Conservation (phyloP, 2,329 filamentous ascomycete species). For the Neofusicoccum ribis region DNA sequence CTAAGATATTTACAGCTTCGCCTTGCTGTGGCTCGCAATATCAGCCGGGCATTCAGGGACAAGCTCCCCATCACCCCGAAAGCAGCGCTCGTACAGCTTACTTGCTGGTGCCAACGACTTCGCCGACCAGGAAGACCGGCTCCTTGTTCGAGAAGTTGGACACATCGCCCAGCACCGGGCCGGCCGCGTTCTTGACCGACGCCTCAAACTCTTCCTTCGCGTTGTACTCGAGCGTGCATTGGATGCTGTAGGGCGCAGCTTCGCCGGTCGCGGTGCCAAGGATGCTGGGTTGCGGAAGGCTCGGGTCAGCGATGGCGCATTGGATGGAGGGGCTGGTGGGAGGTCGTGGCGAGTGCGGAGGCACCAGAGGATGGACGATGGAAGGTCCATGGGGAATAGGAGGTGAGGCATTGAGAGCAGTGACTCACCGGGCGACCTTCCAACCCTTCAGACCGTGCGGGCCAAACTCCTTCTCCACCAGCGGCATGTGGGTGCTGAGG, state of each 20-base stretch:
- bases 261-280: constrained; percentile 20
- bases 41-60: too few species aligned
- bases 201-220: constrained; percentile 29
- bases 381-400: too few species aligned
- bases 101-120: constrained; percentile 24
- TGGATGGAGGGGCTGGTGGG: not conserved
- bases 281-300: constrained; percentile 25
- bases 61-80: too few species aligned
- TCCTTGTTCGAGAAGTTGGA: constrained; percentile 38
- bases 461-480: constrained; percentile 35
- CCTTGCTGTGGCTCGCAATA: too few species aligned
- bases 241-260: constrained; percentile 33
- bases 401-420: not conserved
- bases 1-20: too few species aligned
- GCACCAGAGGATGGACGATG: too few species aligned
- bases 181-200: constrained; percentile 26
- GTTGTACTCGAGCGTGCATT: constrained; percentile 35
- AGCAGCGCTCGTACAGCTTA: too few species aligned
- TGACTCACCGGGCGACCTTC: constrained; percentile 3
- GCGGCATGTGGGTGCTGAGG: constrained; percentile 40
- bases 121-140: constrained; percentile 29
- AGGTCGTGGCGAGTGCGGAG: too few species aligned
- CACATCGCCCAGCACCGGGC: constrained; percentile 33
- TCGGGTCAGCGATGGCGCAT: not conserved
- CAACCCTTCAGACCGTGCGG: constrained; percentile 33